Evolutionary conservation across 202 grass and related monocot species (phyloP).

Genomic region (Schoenoplectus tabernaemontani): DNA sequence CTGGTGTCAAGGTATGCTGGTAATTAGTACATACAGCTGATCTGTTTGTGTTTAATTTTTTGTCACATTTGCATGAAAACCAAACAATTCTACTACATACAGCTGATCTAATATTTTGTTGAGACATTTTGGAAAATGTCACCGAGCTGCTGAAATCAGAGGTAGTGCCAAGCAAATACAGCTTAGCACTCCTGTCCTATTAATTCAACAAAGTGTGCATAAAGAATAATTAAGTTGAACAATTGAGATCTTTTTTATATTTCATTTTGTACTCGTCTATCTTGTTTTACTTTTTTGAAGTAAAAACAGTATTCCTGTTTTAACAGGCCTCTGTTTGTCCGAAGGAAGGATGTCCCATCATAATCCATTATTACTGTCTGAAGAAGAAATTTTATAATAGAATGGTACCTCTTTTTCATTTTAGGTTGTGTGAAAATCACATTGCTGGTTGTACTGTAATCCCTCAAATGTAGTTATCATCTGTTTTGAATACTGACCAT

Average conservation of each 20-base stretch:
- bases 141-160: not conserved
- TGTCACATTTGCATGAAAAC: conserved; percentile 2
- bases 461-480: not conserved
- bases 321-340: conserved; percentile 60
- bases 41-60: conserved; percentile 3
- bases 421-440: not conserved
- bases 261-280: not conserved
- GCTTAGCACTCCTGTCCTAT: not conserved
- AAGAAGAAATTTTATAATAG: conserved; percentile 66
- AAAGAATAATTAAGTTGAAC: not conserved
- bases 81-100: not conserved
- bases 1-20: conserved; percentile 65
- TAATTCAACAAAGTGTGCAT: not conserved
- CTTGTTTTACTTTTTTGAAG: not conserved
- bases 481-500: not conserved
- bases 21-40: not conserved
- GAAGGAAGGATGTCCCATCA: conserved; percentile 58
- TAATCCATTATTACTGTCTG: conserved; percentile 80
- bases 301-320: not conserved
- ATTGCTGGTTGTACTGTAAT: not conserved
- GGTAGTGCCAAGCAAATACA: not conserved
- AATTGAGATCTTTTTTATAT: not conserved
- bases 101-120: not conserved
- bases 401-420: conserved; percentile 27
- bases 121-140: not conserved